phyloP scores from a whole-genome alignment of 129 eudicot genomes.

The Flaveria robusta region DNA sequence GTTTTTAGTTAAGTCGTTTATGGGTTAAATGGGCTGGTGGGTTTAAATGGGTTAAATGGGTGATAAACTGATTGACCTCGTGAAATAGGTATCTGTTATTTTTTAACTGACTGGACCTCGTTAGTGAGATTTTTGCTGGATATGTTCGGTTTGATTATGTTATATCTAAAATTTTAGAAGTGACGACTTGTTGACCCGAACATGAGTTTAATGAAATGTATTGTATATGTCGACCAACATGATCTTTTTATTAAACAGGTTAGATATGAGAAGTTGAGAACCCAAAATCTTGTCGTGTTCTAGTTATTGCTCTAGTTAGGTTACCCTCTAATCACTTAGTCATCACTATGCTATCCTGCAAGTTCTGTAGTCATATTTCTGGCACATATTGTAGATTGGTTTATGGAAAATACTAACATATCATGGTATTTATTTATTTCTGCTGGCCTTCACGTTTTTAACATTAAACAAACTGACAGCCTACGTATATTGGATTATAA shows the following conservation, averaged over 20 bases:
- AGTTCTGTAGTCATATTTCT: not conserved
- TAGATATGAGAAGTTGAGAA: not conserved
- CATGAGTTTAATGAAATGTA: not conserved
- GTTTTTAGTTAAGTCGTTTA: too few species aligned
- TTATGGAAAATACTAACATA: not conserved
- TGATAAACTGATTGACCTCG: not conserved
- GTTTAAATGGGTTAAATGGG: not conserved
- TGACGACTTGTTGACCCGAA: not conserved
- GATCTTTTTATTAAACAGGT: not conserved
- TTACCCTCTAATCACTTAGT: not conserved
- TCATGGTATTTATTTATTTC: not conserved
- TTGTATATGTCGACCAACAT: not conserved
- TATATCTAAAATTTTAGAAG: too few species aligned
- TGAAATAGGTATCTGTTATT: too few species aligned
- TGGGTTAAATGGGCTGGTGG: not conserved
- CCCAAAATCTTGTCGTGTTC: not conserved
- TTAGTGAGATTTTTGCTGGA: too few species aligned
- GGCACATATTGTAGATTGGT: not conserved
- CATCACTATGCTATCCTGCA: not conserved
- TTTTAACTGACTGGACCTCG: too few species aligned
- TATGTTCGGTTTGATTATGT: too few species aligned
- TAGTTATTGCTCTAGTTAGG: not conserved
- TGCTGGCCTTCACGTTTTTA: not conserved
- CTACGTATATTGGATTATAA: not conserved
- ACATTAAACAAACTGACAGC: not conserved